Percentiles rank a stretch among this genome's conserved stretches.
These are phyloP conservation scores for Mycena alexandri DNA, from an alignment of 768 basidiomycete species.

Conservation along the genomic window DNA sequence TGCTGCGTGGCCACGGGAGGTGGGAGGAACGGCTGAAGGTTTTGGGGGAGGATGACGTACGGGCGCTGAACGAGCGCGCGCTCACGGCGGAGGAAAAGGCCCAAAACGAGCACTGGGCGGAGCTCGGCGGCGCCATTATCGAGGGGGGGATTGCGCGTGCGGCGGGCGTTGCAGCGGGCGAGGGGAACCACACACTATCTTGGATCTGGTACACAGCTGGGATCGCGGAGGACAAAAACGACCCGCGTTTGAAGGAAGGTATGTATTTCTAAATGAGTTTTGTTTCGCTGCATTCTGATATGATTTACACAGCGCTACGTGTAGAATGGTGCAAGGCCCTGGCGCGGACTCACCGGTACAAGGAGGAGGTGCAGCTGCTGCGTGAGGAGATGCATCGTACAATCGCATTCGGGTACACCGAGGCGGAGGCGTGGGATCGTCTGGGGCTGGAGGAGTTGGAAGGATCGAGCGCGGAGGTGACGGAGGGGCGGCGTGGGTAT, in stretches of 20 bases:
- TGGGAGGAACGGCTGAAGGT: constrained; percentile 4
- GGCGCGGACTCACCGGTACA: constrained; percentile 26
- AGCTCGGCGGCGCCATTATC: background rate
- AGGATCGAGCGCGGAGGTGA: background rate
- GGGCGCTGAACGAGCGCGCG: constrained; percentile 5
- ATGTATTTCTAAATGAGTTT: background rate
- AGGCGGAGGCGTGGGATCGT: background rate
- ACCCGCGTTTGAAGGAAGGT: constrained; percentile 4
- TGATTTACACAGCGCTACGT: background rate
- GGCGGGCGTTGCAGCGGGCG: background rate
- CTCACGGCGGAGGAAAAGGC: constrained; percentile 5
- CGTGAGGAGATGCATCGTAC: constrained; percentile 35
- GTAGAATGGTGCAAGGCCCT: constrained; percentile 17
- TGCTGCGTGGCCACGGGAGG: background rate
- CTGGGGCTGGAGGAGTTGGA: background rate
- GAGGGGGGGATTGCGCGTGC: background rate
- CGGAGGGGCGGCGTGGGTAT: constrained; percentile 2
- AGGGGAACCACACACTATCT: background rate
- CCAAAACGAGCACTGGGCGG: constrained; percentile 9
- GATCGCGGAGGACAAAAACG: background rate
- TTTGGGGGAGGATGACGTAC: background rate
- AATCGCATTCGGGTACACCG: background rate
- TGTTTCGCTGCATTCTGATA: no score
- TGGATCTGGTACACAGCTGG: background rate
- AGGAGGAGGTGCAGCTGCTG: constrained; percentile 32